Conservation (phyloP, 345 rosid species). For the Jatropha curcas region DNA sequence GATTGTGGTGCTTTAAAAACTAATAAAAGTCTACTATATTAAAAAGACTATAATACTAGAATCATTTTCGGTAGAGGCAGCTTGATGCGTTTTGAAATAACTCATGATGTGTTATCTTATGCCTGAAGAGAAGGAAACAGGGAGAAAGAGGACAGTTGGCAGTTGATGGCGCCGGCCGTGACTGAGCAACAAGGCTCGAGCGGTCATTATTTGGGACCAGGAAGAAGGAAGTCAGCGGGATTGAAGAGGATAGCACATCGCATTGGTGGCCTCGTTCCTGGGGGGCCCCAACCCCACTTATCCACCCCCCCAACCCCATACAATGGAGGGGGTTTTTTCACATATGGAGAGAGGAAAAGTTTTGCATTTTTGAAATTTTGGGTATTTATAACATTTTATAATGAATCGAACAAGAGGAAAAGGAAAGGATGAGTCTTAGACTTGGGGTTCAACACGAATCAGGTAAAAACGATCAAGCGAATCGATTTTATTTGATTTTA, state of each 20-base stretch:
- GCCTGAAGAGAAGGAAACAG: conserved; percentile 59
- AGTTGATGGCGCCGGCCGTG: conserved; percentile 55
- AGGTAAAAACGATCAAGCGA: no score
- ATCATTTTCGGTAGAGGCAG: conserved; percentile 89
- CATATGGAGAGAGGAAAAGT: background rate
- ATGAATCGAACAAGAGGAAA: no score
- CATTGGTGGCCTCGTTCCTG: no score
- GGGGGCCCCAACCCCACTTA: no score
- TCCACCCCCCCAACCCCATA: background rate
- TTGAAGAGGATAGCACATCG: conserved; percentile 24
- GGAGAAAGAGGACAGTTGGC: conserved; percentile 33
- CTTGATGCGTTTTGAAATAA: conserved; percentile 85
- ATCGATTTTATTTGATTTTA: no score
- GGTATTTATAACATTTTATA: background rate
- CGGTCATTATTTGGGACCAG: conserved; percentile 71
- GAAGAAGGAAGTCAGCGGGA: conserved; percentile 78
- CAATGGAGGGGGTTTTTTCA: no score
- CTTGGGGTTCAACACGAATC: no score
- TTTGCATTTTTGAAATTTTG: background rate
- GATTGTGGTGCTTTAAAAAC: background rate
- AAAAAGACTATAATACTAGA: no score
- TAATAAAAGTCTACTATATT: no score
- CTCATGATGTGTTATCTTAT: conserved; percentile 82
- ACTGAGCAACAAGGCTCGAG: conserved; percentile 79
- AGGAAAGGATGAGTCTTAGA: no score